Base-by-base conservation (phyloP, 2,329 filamentous ascomycete genomes). In the Ophiocordyceps camponoti-rufipedis region DNA sequence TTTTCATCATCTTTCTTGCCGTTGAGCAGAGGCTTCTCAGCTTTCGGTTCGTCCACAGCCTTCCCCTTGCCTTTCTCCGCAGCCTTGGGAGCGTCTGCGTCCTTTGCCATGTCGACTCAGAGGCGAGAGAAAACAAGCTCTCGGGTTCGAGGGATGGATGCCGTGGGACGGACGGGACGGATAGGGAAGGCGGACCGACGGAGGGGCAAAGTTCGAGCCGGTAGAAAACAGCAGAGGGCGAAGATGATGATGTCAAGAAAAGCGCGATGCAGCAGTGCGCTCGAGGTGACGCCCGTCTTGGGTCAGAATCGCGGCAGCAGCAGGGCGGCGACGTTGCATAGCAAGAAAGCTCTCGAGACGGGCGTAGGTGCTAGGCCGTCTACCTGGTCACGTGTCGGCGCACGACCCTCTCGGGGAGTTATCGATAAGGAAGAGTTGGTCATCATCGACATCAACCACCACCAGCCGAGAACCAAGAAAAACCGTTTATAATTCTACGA, bases 41-140 rank as follows among this genome's bases (percentile, higher is more conserved):
- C 77, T 58, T 78, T 78, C 49, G 75, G 70, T 56, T 76, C 75
- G 48, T 85, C 80, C 50, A 80, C 72, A 51, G 81, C 86, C 72
- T 96, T 98, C 62, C 79, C 89, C 74, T 98, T 98, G 67, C 87
- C 88, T 75, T 96, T 96, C 67, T 94, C 86, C 63, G 79, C 75
- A 62, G 82, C 71, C 66, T 83, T 85, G 64, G 83, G 74, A 72
- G 81, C 75, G 68, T 94, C 85, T 70, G 82, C 85, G 67, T 93
- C 86, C 73, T 94, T 85, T 69, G 88, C 88, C 91, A 96, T 94
- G 67, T 65, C 72, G 63, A 61, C 55, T 59, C 58, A 54, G 56
- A 29, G 13, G 23, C 23, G 23, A 23, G 5, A 23, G 23, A 23
- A 23, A 23, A 23, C 23, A 28, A 41, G 39, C 16, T 19, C 28